These are phyloP conservation scores for Rhynchospora pubera DNA, from an alignment of 176 grass and related monocot genomes.

Conservation along the genomic window DNA sequence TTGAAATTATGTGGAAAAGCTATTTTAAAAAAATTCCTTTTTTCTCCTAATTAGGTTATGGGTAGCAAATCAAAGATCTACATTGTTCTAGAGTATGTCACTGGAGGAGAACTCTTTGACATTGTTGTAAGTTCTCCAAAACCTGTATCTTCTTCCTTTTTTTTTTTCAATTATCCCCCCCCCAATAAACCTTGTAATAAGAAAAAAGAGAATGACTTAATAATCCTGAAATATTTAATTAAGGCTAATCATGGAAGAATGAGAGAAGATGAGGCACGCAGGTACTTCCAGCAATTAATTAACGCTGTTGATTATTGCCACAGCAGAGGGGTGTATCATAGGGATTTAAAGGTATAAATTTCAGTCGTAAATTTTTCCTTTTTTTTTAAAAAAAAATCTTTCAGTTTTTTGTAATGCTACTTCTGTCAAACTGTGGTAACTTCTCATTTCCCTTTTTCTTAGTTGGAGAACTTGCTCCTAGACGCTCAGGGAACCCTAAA, in stretches of 20 bases:
- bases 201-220: not conserved
- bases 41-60: conserved; percentile 66
- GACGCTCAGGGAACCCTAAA: conserved; percentile 84
- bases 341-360: conserved; percentile 81
- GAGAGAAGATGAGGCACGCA: conserved; percentile 88
- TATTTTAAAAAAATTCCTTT: not conserved
- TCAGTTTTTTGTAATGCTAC: conserved; percentile 11
- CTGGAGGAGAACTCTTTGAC: conserved; percentile 97
- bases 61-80: conserved; percentile 98
- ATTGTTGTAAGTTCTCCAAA: conserved; percentile 68
- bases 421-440: conserved; percentile 12
- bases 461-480: conserved; percentile 97
- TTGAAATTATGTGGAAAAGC: not conserved
- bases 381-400: not conserved
- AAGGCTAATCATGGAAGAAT: conserved; percentile 91
- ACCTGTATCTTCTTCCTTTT: conserved; percentile 1
- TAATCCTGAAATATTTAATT: not conserved
- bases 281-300: conserved; percentile 93
- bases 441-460: conserved; percentile 28
- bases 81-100: conserved; percentile 90
- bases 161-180: conserved; percentile 16
- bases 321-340: conserved; percentile 95
- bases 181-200: not conserved
- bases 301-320: conserved; percentile 96
- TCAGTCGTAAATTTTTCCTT: not conserved